Base-by-base conservation (phyloP, 768 basidiomycete genomes). In the Boletus rubescentipes region DNA sequence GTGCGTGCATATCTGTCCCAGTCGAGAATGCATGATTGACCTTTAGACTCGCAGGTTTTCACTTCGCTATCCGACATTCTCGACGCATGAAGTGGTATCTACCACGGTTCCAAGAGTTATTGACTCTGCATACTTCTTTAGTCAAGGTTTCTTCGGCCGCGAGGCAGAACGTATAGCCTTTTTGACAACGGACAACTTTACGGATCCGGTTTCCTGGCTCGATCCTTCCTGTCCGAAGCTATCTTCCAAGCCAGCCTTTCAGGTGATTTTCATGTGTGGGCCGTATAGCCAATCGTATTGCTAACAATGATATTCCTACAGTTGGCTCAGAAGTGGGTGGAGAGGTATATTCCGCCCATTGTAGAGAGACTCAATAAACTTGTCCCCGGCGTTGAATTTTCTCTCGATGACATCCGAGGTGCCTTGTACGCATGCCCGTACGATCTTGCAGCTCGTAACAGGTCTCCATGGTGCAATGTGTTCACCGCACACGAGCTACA, bases 361-460 rank as follows among this genome's bases (percentile, higher is more conserved):
- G 65, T 65, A 6, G 51, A 61, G 9, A 68, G 74, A 41, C 63
- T 77, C 43, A 74, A 75, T 54, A 42, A 59, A 35, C 59, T 68
- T 32, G 46, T 76, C 11, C 74, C 73, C 1, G 71, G 62, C 0
- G 63, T 75, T n/a, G 58, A 54, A 32, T 65, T 77, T 29, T 61
- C 67, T 11, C 30, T 57, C 7, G 55, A 67, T 34, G 67, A 73
- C 57, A 59, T 66, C 12, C 74, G 63, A 39, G 77, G 77, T 29
- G 74, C 74, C 50, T 66, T 78, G 46, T 76, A 71, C 45, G 75
- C 74, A 21, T 75, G 74, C 46, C 70, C 75, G 34, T 77, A 74
- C 42, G 76, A 76, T 53, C 62, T 73, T 38, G 76, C 75, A 3
- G 69, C 72, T 18, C 57, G 62, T 46, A 56, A 63, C 18, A 45